Base-by-base conservation (phyloP, 768 basidiomycete species). In the Daedaleopsis sinensis region DNA sequence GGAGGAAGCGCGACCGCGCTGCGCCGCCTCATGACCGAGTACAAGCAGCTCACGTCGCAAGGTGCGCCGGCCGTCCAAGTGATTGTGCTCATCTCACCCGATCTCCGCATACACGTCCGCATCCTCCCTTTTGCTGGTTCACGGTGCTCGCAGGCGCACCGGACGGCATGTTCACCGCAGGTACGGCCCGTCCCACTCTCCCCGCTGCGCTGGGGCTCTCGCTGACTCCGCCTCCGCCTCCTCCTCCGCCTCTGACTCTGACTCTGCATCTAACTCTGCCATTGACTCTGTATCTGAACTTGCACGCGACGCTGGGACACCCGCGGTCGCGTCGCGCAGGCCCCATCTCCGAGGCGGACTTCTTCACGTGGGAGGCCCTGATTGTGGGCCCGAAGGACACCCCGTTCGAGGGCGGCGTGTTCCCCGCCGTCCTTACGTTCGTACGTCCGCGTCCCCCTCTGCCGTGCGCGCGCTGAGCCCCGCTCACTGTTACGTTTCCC, bases 81-180 rank as follows among this genome's bases (percentile, higher is more conserved):
- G 53, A 27, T n/a, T n/a, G 27, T 37, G 13, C 55, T 46, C 57
- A 64, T 51, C 18, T 46, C 43, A 3, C n/a, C n/a, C n/a, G n/a
- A n/a, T 46, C 36, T 36, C 32, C 49, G 42, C 15, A 18, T 18
- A 5, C 38, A 39, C 35, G 27, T 52, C 12, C 64, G 52, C 27
- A 32, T 32, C 27, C 27, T 32, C n/a, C n/a, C n/a, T n/a, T n/a
- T n/a, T n/a, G n/a, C n/a, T 32, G 27, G 4, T 32, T 32, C 27
- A 32, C n/a, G n/a, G n/a, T 32, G 3, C 27, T 7, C 27, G 27
- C 61, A 91, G 91, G 91, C 65, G 88, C 92, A 16, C 91, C 93
- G 7, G 96, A 98, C 75, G 91, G 89, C 57, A 97, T 98, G 94
- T 97, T 97, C 72, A 96, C 95, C 52, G 95, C 96, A 62, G 93